phyloP scores from a whole-genome alignment of 768 basidiomycete genomes.

The Crassisporium funariophilum region DNA sequence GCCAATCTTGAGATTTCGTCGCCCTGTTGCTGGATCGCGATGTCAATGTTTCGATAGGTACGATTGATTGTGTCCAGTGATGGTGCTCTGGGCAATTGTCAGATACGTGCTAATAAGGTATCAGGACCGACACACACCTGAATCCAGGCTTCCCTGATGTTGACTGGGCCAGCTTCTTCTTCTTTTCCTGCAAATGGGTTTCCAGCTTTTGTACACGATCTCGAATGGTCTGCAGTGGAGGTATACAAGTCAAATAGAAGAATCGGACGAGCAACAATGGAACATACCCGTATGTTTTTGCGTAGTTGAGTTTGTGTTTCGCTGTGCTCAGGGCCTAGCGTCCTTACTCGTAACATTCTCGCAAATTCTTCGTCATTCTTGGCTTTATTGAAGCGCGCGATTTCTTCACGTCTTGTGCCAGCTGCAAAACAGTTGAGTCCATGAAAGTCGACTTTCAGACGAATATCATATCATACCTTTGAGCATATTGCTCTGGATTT shows the following conservation, averaged over 20 bases:
- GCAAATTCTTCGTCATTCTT: slow-evolving; percentile 79
- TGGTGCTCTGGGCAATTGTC: slow-evolving; percentile 57
- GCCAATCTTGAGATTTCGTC: slow-evolving; percentile 54
- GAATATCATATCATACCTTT: slow-evolving; percentile 50
- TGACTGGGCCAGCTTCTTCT: slow-evolving; percentile 65
- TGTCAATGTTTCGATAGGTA: slow-evolving; percentile 83
- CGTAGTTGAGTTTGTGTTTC: slow-evolving; percentile 81
- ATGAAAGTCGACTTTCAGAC: no score
- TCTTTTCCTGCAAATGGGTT: slow-evolving; percentile 65
- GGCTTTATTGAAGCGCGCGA: slow-evolving; percentile 76
- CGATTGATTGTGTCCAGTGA: slow-evolving; percentile 84
- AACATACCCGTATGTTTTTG: slow-evolving; percentile 66
- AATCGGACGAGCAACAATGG: neutral
- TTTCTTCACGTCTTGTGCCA: slow-evolving; percentile 81
- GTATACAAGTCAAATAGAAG: slow-evolving; percentile 2
- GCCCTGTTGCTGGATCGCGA: slow-evolving; percentile 64
- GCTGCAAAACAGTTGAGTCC: slow-evolving; percentile 43
- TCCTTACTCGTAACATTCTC: slow-evolving; percentile 69
- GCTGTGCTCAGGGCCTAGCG: slow-evolving; percentile 87
- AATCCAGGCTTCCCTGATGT: slow-evolving; percentile 63
- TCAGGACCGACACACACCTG: slow-evolving; percentile 57
- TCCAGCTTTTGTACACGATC: slow-evolving; percentile 82
- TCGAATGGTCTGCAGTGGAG: slow-evolving; percentile 53
- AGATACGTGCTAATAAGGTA: neutral
- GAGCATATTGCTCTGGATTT: slow-evolving; percentile 65